Base-by-base conservation (phyloP, 495 filamentous ascomycete genomes). In the Copromyces sp. region DNA sequence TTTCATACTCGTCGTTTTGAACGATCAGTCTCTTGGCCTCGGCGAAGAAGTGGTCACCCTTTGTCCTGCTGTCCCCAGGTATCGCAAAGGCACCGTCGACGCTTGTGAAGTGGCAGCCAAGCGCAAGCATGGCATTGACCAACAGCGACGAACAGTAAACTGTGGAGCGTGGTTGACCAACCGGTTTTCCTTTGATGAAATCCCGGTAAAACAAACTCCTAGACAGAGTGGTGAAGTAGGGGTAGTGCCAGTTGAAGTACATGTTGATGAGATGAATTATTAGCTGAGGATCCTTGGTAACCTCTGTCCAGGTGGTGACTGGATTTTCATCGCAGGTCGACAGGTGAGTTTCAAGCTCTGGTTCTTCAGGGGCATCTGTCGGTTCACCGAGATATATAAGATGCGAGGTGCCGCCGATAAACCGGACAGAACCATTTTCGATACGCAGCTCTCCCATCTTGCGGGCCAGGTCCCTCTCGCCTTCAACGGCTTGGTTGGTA, bases 211-310 rank as follows among this genome's bases (percentile, higher is more conserved):
- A 99, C 37, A 97, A 86, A 44, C 84, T 87, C 80, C 92, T 96
- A n/a, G 94, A 94, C 7, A 98, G 87, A 0, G 92, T 95, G 12
- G 93, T 95, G 82, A 99, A 99, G 81, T 94, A 98, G 12, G 95
- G 91, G 79, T 98, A 99, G 77, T 99, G 95, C 94, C 95, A 99
- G 39, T 91, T 91, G 82, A 98, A 98, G 82, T 99, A 99, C 93
- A 98, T 94, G 72, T 92, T 94, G 76, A 99, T 88, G 12, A 99
- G 88, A 83, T 98, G 96, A 16, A 88, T 87, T 74, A 98, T 88
- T 11, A 97, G 83, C 20, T 90, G 88, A 20, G 89, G 82, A 79
- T 98, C 92, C 59, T 88, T 85, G 9, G 95, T 97, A 29, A 97
- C 94, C 42, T 84, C 85, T 3, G 95, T 97, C 95, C 95, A 99